Evolutionary conservation across 805 yeast species (phyloP), one percentile per base, ranked within the genome.

Genomic region (Saccharomycopsis capsularis): DNA sequence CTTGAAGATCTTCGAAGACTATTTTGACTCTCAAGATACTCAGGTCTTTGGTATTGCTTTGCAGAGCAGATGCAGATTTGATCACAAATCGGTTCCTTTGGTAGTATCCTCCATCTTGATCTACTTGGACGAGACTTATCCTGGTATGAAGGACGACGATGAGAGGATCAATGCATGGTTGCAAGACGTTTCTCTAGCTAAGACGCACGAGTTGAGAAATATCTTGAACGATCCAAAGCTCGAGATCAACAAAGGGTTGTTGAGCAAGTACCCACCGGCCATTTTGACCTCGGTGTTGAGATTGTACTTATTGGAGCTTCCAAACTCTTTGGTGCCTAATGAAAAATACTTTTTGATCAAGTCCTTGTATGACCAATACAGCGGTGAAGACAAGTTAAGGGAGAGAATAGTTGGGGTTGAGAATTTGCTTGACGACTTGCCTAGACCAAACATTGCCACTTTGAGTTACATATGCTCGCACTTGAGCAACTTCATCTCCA

Each of bases 11-110:
- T 87, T 86, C 63, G 95, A 86, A 60, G 85, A 85, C 62, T 87
- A 86, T 66, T 85, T 85, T 63, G 78, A 81, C 54, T 75, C 85
- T 4, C 68, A 66, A 40, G 74, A 80, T 40, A 67, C 63, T 42
- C 91, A 85, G 61, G 81, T 82, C 6, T 87, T 87, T 66, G 96
- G 96, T 11, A 82, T 85, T 42, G 90, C 82, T 54, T 64, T 87
- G 42, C 84, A 80, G 48, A 75, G 81, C 22, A 75, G 86, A 46
- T 77, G 89, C 46, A 71, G 90, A 39, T 70, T 79, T 46, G 95
- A 86, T 59, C 73, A 78, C 53, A 82, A 78, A 55, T 77, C 78
- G 3, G 93, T 87, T 11, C 95, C 95, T 1, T 54, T 75, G 6
- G 63, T 87, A 11, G 70, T 86, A 0, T 79, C 85, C 27, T 68